phyloP scores from a whole-genome alignment of 768 basidiomycete genomes.

The Rhodotorula diobovata region DNA sequence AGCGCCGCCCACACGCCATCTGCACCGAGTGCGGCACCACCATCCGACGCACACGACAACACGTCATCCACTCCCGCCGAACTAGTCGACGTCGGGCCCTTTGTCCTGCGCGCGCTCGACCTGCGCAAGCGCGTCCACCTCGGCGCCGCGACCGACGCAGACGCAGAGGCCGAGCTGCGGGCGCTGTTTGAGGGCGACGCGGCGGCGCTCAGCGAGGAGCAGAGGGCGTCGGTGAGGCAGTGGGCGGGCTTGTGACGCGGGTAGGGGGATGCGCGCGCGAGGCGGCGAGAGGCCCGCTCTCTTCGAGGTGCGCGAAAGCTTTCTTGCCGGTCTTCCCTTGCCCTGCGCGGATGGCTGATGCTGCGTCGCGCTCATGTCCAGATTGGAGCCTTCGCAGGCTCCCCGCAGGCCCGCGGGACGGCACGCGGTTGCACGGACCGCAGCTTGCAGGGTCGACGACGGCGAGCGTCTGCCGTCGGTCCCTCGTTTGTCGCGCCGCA shows the following conservation, averaged over 20 bases:
- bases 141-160: neutral
- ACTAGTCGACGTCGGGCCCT: slow-evolving; percentile 21
- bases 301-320: no score
- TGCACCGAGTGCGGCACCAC: neutral
- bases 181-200: neutral
- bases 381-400: no score
- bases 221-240: slow-evolving; percentile 5
- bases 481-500: no score
- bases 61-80: neutral
- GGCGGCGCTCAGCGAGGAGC: slow-evolving; percentile 9
- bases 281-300: neutral
- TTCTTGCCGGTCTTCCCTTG: no score
- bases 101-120: slow-evolving; percentile 19
- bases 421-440: no score
- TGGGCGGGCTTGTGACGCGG: slow-evolving; percentile 20
- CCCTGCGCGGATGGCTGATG: no score
- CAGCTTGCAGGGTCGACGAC: no score
- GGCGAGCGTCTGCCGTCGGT: no score
- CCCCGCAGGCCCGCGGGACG: no score
- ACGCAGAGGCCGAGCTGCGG: neutral
- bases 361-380: no score
- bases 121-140: slow-evolving; percentile 21
- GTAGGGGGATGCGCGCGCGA: neutral
- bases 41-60: neutral
- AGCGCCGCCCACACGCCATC: neutral